Base-by-base conservation (phyloP, 331 rosid species). In the Saraca asoca region DNA sequence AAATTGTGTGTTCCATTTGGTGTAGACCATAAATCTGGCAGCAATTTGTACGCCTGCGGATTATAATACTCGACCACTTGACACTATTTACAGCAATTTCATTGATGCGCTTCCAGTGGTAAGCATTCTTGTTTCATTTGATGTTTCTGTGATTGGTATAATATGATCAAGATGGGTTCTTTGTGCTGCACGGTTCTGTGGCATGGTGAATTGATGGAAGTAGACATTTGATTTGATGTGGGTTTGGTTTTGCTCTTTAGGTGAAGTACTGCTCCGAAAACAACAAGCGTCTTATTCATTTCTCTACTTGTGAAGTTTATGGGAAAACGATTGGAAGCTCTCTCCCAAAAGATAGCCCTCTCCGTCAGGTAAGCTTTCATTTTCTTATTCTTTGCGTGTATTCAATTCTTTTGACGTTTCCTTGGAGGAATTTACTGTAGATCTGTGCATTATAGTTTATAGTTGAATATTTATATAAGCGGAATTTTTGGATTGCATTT, bases 31-130 rank as follows among this genome's bases (percentile, higher is more conserved):
- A 43, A 91, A 91, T 57, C 95, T 91, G 34, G 98, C 98, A 57
- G 98, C 98, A 13, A 91, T 91, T 55, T 91, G 98, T 48, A 91
- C 98, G 51, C 96, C 98, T 18, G 96, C 98, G 48, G 97, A 91
- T 63, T 91, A 91, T 79, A 91, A 91, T 75, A 91, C 96, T 18
- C 97, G 97, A 35, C 97, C 96, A 0, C 70, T 91, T 11, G 97
- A 91, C 60, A 91, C 97, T 16, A 91, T 91, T 69, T 91, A 91
- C 79, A 91, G 97, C 78, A 91, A 91, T 69, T 91, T 91, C 81
- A 91, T 88, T 53, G 97, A 91, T 44, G 97, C 97, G 29, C 87
- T 91, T 53, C 97, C 97, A 0, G 97, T 91, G 86, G 96, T 88
- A 75, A 13, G 82, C 72, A 7, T 58, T 35, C 12, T 71, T 31